A percentile compares a stretch with the other conserved stretches of the same genome.
These are phyloP conservation scores for Paspalum vaginatum DNA, from an alignment of 176 grass and related monocot species.

Conservation along the genomic window DNA sequence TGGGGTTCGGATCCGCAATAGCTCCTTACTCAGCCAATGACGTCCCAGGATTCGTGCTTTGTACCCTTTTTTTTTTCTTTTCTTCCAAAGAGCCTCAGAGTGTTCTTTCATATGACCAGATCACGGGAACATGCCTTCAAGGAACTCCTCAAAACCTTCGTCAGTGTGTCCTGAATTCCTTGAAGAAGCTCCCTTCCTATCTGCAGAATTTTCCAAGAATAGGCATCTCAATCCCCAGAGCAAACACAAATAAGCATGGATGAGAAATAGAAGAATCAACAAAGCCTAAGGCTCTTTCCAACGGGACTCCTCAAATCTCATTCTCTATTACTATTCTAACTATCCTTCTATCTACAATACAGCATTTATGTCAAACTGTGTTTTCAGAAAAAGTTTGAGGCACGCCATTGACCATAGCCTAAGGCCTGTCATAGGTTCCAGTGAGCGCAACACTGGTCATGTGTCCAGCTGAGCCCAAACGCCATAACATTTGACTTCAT, in stretches of 20 bases:
- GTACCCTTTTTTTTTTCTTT: background rate
- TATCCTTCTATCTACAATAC: no score
- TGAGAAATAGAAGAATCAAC: background rate
- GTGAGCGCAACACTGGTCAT: no score
- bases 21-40: background rate
- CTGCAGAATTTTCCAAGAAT: slow-evolving; percentile 36
- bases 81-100: background rate
- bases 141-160: slow-evolving; percentile 73
- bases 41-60: background rate
- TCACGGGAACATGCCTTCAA: slow-evolving; percentile 91
- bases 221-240: background rate
- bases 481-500: no score
- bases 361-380: no score
- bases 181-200: slow-evolving; percentile 28
- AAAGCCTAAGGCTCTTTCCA: background rate
- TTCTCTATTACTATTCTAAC: no score
- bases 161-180: slow-evolving; percentile 33
- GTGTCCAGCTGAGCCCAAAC: no score
- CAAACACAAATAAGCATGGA: background rate
- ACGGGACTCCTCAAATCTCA: no score
- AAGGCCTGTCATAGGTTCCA: background rate
- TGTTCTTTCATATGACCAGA: background rate
- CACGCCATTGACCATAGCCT: no score
- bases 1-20: background rate
- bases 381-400: no score